These are phyloP conservation scores for Diatrype stigma DNA, from an alignment of 2,329 filamentous ascomycete genomes.

Conservation along the genomic window DNA sequence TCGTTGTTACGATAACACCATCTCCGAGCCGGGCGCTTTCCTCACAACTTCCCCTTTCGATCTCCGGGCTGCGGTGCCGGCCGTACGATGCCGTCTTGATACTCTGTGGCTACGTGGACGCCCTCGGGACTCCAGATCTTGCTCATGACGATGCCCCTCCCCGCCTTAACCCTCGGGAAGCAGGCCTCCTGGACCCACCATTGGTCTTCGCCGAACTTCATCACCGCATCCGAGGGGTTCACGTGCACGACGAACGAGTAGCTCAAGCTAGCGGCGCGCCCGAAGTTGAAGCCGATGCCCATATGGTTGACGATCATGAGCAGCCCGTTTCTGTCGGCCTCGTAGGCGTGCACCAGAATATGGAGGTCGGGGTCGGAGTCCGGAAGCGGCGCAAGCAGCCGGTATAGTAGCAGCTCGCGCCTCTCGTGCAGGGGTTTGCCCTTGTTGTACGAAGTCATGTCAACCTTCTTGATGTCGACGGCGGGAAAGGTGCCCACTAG, in stretches of 20 bases:
- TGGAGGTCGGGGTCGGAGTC: constrained; percentile 39
- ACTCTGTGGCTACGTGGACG: constrained; percentile 50
- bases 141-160: constrained; percentile 43
- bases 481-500: constrained; percentile 43
- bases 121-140: constrained; percentile 52
- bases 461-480: constrained; percentile 52
- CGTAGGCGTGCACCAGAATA: constrained; percentile 46
- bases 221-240: constrained; percentile 43
- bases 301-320: constrained; percentile 48
- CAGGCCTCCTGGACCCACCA: constrained; percentile 54
- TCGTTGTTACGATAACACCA: background rate
- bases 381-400: constrained; percentile 40
- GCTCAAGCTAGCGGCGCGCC: constrained; percentile 41
- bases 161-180: constrained; percentile 44
- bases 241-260: constrained; percentile 51
- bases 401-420: constrained; percentile 47
- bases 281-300: constrained; percentile 40
- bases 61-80: constrained; percentile 21
- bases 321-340: constrained; percentile 50
- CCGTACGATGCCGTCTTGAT: constrained; percentile 47
- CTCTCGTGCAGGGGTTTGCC: constrained; percentile 38
- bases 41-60: constrained; percentile 22
- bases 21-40: background rate
- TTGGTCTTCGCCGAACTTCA: constrained; percentile 33
- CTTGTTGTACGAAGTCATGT: constrained; percentile 43